phyloP scores from a whole-genome alignment of 2,329 filamentous ascomycete genomes.

The Fusarium pseudograminearum region DNA sequence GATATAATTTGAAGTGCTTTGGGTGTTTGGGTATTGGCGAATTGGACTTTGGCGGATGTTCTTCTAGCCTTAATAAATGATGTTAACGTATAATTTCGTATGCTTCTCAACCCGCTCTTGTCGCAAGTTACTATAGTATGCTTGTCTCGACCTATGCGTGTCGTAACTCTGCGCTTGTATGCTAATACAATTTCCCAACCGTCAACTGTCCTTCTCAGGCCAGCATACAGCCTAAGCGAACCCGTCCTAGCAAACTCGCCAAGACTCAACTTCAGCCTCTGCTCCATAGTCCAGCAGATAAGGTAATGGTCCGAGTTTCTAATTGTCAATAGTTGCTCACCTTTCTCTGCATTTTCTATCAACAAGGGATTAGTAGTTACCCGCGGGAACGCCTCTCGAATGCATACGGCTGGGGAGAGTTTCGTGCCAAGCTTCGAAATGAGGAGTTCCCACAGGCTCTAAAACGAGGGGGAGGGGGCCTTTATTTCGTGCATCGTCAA shows the following conservation, averaged over 20 bases:
- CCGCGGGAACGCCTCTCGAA: conserved; percentile 15
- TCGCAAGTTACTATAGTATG: neutral
- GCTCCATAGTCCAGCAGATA: conserved; percentile 5
- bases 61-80: conserved; percentile 25
- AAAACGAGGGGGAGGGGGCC: conserved; percentile 30
- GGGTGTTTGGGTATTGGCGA: conserved; percentile 36
- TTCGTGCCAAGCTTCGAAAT: conserved; percentile 29
- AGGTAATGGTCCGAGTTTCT: conserved; percentile 21
- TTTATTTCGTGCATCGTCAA: conserved; percentile 14
- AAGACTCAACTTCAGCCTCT: neutral
- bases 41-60: conserved; percentile 26
- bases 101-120: neutral
- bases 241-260: neutral
- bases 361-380: neutral
- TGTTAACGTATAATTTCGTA: conserved; percentile 8
- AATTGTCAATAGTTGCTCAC: conserved; percentile 21
- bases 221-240: neutral
- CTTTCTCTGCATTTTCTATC: neutral
- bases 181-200: too few species aligned
- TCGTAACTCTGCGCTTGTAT: too few species aligned
- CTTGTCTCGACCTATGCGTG: neutral
- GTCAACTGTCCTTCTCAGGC: neutral
- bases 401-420: conserved; percentile 18
- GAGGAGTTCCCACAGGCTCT: conserved; percentile 8
- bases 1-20: conserved; percentile 14